Conservation (phyloP, 257 asterid species). For the Craterostigma plantagineum region DNA sequence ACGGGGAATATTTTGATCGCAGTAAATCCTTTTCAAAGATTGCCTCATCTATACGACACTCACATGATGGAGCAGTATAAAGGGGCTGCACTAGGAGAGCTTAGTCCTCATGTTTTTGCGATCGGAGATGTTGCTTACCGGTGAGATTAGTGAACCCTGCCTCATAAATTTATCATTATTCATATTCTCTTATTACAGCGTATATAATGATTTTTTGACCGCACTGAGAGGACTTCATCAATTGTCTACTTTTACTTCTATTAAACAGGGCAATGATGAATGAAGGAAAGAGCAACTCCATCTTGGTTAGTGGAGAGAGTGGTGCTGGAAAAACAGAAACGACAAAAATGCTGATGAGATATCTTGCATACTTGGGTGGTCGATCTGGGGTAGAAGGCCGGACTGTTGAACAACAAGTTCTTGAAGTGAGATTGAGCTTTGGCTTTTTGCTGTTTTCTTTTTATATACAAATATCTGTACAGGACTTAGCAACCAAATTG, state of each 20-base stretch:
- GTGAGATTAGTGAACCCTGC: conserved; percentile 14
- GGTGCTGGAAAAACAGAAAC: conserved; percentile 99
- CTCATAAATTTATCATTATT: too few species aligned
- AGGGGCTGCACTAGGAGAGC: conserved; percentile 97
- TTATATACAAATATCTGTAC: neutral
- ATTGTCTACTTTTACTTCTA: conserved; percentile 9
- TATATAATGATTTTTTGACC: neutral
- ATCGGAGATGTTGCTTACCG: conserved; percentile 93
- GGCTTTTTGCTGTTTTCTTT: conserved; percentile 7
- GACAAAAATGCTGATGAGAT: conserved; percentile 96
- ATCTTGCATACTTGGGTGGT: conserved; percentile 94
- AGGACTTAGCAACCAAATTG: neutral
- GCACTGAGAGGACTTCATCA: neutral
- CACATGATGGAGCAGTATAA: conserved; percentile 99
- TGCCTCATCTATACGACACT: conserved; percentile 94
- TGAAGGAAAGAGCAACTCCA: conserved; percentile 91
- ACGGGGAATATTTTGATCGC: conserved; percentile 98
- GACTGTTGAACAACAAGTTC: conserved; percentile 96
- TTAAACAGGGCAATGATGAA: conserved; percentile 77
- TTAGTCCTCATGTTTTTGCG: conserved; percentile 98
- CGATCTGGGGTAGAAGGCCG: conserved; percentile 98
- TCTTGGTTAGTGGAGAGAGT: conserved; percentile 99
- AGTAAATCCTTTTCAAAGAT: conserved; percentile 91
- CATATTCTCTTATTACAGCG: neutral
- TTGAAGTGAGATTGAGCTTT: conserved; percentile 56